These are phyloP conservation scores for Candida namnaoensis DNA, from an alignment of 805 yeast genomes.

Conservation along the genomic window DNA sequence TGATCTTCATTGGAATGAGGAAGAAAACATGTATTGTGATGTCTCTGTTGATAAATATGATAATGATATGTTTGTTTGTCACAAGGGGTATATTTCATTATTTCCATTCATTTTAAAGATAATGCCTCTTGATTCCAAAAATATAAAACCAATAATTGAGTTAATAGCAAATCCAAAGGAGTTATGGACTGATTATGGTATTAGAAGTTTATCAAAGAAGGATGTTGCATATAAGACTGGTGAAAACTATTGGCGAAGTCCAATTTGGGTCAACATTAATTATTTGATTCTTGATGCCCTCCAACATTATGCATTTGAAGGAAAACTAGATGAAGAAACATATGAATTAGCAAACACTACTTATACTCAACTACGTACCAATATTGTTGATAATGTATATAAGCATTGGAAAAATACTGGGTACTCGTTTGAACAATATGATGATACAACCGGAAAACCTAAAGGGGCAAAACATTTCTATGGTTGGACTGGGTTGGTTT, in stretches of 20 bases:
- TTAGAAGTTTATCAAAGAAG: constrained; percentile 67
- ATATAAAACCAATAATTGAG: constrained; percentile 44
- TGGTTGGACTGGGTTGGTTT: constrained; percentile 89
- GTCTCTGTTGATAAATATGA: constrained; percentile 68
- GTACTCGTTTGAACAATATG: constrained; percentile 86
- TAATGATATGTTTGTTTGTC: constrained; percentile 68
- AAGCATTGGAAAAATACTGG: constrained; percentile 71
- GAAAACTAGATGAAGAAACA: constrained; percentile 20
- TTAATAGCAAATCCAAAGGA: constrained; percentile 60
- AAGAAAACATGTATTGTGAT: constrained; percentile 70
- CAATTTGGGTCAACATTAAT: constrained; percentile 89
- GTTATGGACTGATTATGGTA: constrained; percentile 72
- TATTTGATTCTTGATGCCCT: constrained; percentile 71
- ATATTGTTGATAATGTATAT: constrained; percentile 60
- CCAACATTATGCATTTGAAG: constrained; percentile 34
- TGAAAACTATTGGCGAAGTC: constrained; percentile 95
- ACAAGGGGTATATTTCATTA: constrained; percentile 78
- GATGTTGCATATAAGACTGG: constrained; percentile 62
- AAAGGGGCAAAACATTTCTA: constrained; percentile 82
- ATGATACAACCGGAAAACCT: constrained; percentile 65
- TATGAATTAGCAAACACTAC: constrained; percentile 30
- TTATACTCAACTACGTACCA: constrained; percentile 53
- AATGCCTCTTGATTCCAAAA: constrained; percentile 37
- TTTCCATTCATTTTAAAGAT: constrained; percentile 78
- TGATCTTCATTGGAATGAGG: constrained; percentile 71